Conservation (phyloP, 140 eudicot genomes). For the Anethum foeniculum region DNA sequence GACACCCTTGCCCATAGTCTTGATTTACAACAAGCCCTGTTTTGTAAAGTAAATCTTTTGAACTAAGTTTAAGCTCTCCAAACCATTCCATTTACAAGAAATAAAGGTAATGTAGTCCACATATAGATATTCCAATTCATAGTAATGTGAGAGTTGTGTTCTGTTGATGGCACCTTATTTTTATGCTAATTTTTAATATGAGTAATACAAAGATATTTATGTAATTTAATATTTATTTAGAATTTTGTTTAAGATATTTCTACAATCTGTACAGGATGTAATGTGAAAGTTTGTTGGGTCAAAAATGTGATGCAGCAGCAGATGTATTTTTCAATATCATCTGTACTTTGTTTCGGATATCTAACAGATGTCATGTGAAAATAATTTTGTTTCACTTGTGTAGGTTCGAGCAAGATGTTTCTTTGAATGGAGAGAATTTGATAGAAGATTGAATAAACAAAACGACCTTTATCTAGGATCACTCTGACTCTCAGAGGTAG, state of each 20-base stretch:
- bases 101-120: no score
- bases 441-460: background rate
- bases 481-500: background rate
- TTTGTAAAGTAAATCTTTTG: no score
- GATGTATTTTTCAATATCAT: background rate
- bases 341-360: background rate
- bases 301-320: background rate
- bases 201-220: no score
- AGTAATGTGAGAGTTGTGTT: no score
- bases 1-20: background rate
- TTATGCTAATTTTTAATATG: no score
- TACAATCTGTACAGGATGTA: background rate
- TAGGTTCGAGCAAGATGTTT: constrained; percentile 15
- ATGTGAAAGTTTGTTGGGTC: background rate
- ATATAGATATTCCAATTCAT: no score
- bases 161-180: no score
- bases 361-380: background rate
- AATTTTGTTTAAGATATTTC: background rate
- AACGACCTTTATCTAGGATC: background rate
- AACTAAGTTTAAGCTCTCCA: background rate
- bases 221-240: background rate
- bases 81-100: background rate
- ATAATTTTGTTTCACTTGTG: background rate
- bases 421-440: constrained; percentile 6
- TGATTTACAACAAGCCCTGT: background rate